A percentile compares a stretch with the other conserved stretches of the same genome.
phyloP scores from a whole-genome alignment of 2,329 filamentous ascomycete species.

The Talaromyces islandicus region DNA sequence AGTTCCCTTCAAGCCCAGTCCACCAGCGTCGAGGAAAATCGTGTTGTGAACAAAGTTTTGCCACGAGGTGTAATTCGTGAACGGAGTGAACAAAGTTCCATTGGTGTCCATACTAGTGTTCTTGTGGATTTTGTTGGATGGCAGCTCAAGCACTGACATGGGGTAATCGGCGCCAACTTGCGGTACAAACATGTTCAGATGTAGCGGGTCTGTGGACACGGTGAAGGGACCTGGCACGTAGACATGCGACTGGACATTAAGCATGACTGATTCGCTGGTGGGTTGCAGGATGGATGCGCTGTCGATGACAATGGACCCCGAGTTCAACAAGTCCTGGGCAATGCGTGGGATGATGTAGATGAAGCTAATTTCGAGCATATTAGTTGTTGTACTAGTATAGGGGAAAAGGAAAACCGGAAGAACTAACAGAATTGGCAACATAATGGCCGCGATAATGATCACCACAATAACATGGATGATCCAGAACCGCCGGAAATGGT shows the following conservation, averaged over 20 bases:
- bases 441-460: conserved; percentile 33
- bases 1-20: conserved; percentile 21
- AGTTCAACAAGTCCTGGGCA: conserved; percentile 33
- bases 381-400: no score
- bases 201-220: conserved; percentile 31
- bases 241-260: conserved; percentile 31
- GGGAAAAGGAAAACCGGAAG: background rate
- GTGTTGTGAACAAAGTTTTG: conserved; percentile 26
- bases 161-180: conserved; percentile 20
- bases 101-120: conserved; percentile 26
- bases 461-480: conserved; percentile 28
- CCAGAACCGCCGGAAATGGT: conserved; percentile 36
- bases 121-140: conserved; percentile 23
- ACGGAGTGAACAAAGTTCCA: conserved; percentile 17
- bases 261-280: conserved; percentile 23
- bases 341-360: conserved; percentile 35
- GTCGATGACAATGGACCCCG: conserved; percentile 31
- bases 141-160: conserved; percentile 22
- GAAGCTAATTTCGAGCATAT: conserved; percentile 23
- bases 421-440: conserved; percentile 35
- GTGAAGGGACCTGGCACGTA: conserved; percentile 29
- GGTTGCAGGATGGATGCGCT: conserved; percentile 29
- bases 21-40: conserved; percentile 21
- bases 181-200: conserved; percentile 28
- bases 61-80: conserved; percentile 23